Evolutionary conservation across 2,329 filamentous ascomycete species (phyloP), one percentile per base, ranked within the genome.

Genomic region (Ilyonectria sp.): DNA sequence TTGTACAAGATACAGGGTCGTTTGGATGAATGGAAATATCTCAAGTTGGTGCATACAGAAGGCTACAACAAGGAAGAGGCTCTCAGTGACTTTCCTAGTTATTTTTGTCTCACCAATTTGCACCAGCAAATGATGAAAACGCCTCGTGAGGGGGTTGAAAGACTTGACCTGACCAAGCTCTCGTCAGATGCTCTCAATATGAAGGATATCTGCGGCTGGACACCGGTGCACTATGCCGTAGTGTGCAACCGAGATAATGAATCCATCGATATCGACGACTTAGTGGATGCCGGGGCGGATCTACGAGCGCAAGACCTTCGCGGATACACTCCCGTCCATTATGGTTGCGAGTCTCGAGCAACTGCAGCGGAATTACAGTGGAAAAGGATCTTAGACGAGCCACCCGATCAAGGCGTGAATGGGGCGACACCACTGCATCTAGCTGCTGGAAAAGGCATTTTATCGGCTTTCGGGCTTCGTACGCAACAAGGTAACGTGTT

Each of bases 241-340:
- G 15, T 15, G 4, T 37, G 6, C 6, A 7, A 9, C 35, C n/a
- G n/a, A n/a, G n/a, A n/a, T n/a, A n/a, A n/a, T n/a, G n/a, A n/a
- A n/a, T n/a, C n/a, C n/a, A n/a, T n/a, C n/a, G 6, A 11, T 15
- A 3, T 37, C 35, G 15, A 4, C 4, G 6, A 9, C 10, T 15
- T 37, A 4, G 4, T 11, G 35, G 35, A 4, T 15, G 15, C 10
- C 8, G 9, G 9, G 35, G 5, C 9, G 10, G 40, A 52, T 17
- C 2, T n/a, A 2, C 10, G 3, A 11, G 4, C 3, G 35, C 4
- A 54, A 46, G 40, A 37, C 15, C 13, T 31, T 4, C 13, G 13
- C 11, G 47, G 59, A 10, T 62, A 29, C 9, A 62, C 59, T n/a
- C 21, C 59, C 4, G 10, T 55, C 17, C 50, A 62, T 19, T 62